Base-by-base conservation (phyloP, 106 monocot genomes). In the Phalaenopsis equestris region DNA sequence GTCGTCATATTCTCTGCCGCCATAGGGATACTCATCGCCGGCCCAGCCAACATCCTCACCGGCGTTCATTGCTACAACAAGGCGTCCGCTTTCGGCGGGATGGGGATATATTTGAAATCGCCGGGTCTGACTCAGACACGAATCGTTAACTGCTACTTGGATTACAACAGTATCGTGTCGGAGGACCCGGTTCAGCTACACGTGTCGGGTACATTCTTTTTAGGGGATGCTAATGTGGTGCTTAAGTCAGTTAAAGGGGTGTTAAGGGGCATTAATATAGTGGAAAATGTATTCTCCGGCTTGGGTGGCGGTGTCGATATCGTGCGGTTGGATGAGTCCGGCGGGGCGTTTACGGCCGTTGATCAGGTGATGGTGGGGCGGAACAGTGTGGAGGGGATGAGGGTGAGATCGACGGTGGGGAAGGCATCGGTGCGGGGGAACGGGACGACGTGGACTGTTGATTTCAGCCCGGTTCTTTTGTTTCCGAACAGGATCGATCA, bases 41-140 rank as follows among this genome's bases (percentile, higher is more conserved):
- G 88, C 9, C 88, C 86, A 75, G 91, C 91, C 4, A 91, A 91
- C 80, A 83, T 81, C 4, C n/a, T 88, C 16, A 84, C 83, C 39
- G 84, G 84, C 3, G 88, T 91, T 15, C 88, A 91, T 18, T 91
- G 91, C 76, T 91, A 91, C 75, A 91, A 91, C 76, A 91, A 91
- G 83, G 88, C 91, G 21, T 82, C 88, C 0, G 23, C 3, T 9
- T 86, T 58, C 5, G 91, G 91, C 8, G 91, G 91, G 10, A 65
- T 80, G 3, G 91, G 91, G 6, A 86, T 91, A 16, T 80, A 80
- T 57, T 58, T 86, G n/a, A 88, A 80, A 56, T 6, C 81, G 11
- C 72, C 88, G 0, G 82, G 84, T 0, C 19, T 72, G 16, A 79
- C 77, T 12, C 88, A 91, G 78, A 91, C 85, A 0, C 61, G 91